Evolutionary conservation across 192 early-diverging fungal genomes (phyloP).

Genomic region (Coemansia sp.): DNA sequence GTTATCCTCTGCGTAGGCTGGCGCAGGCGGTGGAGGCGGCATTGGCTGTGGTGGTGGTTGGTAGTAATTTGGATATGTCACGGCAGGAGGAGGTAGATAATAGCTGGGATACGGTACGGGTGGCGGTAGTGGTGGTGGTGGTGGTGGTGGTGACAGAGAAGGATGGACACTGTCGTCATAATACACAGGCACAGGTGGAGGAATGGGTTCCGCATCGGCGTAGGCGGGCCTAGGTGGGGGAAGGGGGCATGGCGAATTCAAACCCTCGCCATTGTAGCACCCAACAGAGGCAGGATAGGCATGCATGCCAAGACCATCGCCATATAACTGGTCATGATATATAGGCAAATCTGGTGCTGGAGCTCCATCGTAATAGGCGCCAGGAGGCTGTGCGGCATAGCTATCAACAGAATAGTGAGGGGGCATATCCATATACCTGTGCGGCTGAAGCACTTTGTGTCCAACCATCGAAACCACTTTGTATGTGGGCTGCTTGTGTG

Average conservation of each 20-base stretch:
- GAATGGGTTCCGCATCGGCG: neutral
- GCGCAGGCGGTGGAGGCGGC: neutral
- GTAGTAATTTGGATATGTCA: constrained; percentile 1
- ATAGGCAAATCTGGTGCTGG: neutral
- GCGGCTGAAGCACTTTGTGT: neutral
- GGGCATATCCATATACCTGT: neutral
- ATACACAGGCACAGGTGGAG: neutral
- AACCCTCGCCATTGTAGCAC: constrained; percentile 11
- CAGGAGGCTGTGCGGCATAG: neutral
- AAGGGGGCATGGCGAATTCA: neutral
- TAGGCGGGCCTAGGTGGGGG: neutral
- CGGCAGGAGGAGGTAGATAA: neutral
- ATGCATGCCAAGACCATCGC: neutral
- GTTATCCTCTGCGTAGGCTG: neutral
- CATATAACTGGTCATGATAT: neutral
- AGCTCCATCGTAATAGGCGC: neutral
- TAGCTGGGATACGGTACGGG: neutral
- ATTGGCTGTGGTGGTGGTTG: neutral
- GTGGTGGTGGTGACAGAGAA: neutral
- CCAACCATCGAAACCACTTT: constrained; percentile 1
- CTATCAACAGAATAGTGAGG: neutral
- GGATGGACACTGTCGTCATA: neutral
- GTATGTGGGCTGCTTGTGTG: neutral
- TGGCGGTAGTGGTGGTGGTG: neutral
- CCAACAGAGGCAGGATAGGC: neutral